Base-by-base conservation (phyloP, 2,329 filamentous ascomycete genomes). In the Didymella pinodella region DNA sequence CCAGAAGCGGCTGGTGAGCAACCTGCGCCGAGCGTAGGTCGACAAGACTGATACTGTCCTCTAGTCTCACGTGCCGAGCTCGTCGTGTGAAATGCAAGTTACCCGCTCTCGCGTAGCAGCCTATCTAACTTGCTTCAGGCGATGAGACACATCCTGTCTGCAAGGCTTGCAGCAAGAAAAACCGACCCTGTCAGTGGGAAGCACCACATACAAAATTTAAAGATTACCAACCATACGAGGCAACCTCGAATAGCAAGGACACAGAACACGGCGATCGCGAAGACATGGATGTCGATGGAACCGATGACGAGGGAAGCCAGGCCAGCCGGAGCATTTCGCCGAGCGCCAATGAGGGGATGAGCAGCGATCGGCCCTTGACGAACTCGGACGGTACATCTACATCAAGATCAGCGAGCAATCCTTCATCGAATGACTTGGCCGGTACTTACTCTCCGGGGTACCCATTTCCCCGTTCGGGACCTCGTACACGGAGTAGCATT, bases 21-120 rank as follows among this genome's bases (percentile, higher is more conserved):
- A 25, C 40, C 29, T 18, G n/a, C n/a, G 16, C 20, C 36, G 40
- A 16, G 26, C 20, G 31, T 18, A 48, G 11, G 20, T 29, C 34
- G 18, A 50, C 20, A 25, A 48, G 28, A 32, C 45, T 49, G 40
- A 48, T 65, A 59, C 41, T 18, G 25, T 11, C 40, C 22, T 32
- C 47, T 20, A 75, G 72, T 52, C 56, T 71, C 36, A 74, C 71
- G 14, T 75, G 72, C 55, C 64, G 72, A 55, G 59, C 65, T 22
- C 71, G 72, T 38, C 71, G 72, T 34, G 72, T 75, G 16, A 74
- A 75, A 49, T 75, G 72, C 71, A 34, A 56, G 68, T 59, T 54
- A 26, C 11, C 20, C 22, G 8, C 29, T 3, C 26, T 38, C 18
- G 6, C 29, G 29, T 6, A 36, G 1, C 38, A 44, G 25, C 22